These are phyloP conservation scores for Xylaria arbuscula DNA, from an alignment of 2,329 filamentous ascomycete genomes.

Conservation along the genomic window DNA sequence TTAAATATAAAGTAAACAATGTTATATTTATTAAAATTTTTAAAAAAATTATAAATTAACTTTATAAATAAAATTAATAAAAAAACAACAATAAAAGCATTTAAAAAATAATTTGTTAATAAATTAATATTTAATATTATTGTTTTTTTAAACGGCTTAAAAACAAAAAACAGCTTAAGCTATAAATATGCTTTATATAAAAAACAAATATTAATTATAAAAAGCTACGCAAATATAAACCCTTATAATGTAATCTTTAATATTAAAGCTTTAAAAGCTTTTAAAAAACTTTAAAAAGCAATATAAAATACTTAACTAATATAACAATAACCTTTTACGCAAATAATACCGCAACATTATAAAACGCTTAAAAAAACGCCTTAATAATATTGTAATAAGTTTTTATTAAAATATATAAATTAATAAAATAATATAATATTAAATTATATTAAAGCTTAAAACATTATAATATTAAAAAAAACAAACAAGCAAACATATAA, in stretches of 20 bases:
- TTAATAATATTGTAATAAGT: constrained; percentile 8
- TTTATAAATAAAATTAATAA: constrained; percentile 5
- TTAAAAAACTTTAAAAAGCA: constrained; percentile 4
- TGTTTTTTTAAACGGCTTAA: constrained; percentile 13
- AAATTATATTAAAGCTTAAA: not conserved
- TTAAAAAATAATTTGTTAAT: constrained; percentile 5
- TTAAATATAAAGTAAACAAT: not conserved
- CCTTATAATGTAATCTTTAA: constrained; percentile 9
- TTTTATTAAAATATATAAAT: constrained; percentile 14
- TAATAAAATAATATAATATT: constrained; percentile 1
- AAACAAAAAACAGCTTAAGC: not conserved
- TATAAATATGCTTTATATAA: constrained; percentile 9
- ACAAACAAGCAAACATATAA: constrained; percentile 1
- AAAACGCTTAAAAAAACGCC: not conserved
- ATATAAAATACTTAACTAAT: not conserved
- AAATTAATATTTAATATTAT: constrained; percentile 12
- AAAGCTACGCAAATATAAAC: not conserved
- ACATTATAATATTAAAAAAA: not conserved
- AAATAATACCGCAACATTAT: not conserved
- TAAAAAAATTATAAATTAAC: not conserved
- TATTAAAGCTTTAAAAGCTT: not conserved
- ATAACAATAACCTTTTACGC: not conserved
- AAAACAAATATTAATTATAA: constrained; percentile 7
- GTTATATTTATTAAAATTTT: constrained; percentile 4
- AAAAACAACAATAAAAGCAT: constrained; percentile 9